phyloP scores from a whole-genome alignment of 2,329 filamentous ascomycete species.

The Microcera coccophila region DNA sequence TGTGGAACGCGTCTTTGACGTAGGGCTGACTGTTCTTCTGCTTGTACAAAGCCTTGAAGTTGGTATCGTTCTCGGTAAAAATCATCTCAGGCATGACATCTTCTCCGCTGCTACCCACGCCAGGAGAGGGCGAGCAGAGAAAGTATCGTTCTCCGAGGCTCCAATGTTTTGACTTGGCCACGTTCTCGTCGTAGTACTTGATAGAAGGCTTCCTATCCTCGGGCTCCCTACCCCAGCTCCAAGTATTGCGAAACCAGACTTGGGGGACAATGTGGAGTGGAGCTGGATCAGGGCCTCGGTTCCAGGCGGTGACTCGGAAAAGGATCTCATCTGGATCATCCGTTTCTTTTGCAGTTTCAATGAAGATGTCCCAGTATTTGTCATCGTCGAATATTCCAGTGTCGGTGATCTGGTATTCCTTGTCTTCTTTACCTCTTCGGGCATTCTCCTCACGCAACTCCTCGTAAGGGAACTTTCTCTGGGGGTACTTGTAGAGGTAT shows the following conservation, averaged over 20 bases:
- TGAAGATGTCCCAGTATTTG: constrained; percentile 94
- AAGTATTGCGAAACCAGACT: constrained; percentile 96
- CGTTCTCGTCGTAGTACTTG: constrained; percentile 58
- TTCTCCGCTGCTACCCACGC: constrained; percentile 70
- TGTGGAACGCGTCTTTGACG: constrained; percentile 94
- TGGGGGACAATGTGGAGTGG: constrained; percentile 92
- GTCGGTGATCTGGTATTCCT: constrained; percentile 88
- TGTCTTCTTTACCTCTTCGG: constrained; percentile 67
- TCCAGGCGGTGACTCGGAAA: constrained; percentile 95
- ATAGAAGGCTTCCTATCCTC: constrained; percentile 78
- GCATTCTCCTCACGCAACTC: constrained; percentile 82
- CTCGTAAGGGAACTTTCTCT: constrained; percentile 87
- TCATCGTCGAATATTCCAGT: constrained; percentile 85
- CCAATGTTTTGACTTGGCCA: constrained; percentile 73
- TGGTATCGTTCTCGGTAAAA: constrained; percentile 96
- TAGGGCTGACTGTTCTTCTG: constrained; percentile 76
- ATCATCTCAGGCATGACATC: constrained; percentile 82
- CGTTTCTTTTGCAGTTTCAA: constrained; percentile 92
- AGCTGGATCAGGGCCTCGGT: constrained; percentile 83
- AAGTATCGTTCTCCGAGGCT: constrained; percentile 80
- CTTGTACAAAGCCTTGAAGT: constrained; percentile 71
- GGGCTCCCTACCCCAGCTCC: constrained; percentile 84
- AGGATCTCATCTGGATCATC: constrained; percentile 87
- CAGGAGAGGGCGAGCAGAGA: constrained; percentile 83
- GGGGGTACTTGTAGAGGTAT: constrained; percentile 95